Evolutionary conservation across 2,329 filamentous ascomycete species (phyloP), one percentile per base, ranked within the genome.

Genomic region (Monosporascus sp.): DNA sequence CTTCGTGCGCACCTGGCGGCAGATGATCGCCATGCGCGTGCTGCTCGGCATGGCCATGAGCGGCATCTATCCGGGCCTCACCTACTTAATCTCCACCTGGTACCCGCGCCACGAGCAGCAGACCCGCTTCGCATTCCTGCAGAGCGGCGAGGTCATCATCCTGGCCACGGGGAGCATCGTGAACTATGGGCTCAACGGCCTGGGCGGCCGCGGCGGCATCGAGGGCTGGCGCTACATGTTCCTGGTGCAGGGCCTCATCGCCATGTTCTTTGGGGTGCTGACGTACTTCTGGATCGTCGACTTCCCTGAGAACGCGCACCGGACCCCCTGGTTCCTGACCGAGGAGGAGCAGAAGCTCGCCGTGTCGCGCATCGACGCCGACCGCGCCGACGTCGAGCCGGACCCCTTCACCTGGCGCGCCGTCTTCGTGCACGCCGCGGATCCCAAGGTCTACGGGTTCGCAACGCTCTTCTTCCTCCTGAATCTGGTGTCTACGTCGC

Each of bases 261-360:
- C 85, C 5, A 76, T 77, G 55, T 67, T 83, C 22, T 69, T 88
- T 20, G 84, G 84, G 3, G 61, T 85, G 31, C 54, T 77, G 14
- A 86, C 84, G 0, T 87, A 84, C 62, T 86, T 83, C 76, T 88
- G 85, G 85, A 87, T 88, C 71, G 75, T 87, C 43, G 84, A 87
- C 62, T 88, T 88, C 57, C 85, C 85, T 0, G 85, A 88, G 59
- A 74, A 82, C 26, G 75, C 82, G 1, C 73, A 82, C 50, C 69
- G 69, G 14, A 84, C 80, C 49, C 79, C 83, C 58, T 73, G 66
- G 60, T 88, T 88, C 62, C 72, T 88, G 22, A 77, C 75, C 2
- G 63, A 74, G 7, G 70, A 76, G 19, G 84, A 88, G 64, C 77
- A 79, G 38, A 66, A 71, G n/a, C 62, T 87, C 3, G 83, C 81